Evolutionary conservation across 805 yeast genomes (phyloP).

Genomic region (Priceomyces melissophilus): DNA sequence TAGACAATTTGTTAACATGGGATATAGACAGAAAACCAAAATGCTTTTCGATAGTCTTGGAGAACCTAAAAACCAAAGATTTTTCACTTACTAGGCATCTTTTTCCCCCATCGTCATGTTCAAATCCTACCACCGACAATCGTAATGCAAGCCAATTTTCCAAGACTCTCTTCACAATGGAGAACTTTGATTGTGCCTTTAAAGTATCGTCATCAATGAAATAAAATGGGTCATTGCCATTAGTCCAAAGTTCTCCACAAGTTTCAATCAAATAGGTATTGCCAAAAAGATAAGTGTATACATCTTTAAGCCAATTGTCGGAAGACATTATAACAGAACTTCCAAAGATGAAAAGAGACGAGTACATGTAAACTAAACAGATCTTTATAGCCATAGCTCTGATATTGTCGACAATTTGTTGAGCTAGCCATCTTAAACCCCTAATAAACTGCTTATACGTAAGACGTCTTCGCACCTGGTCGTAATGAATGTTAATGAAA

Average conservation of each 20-base stretch:
- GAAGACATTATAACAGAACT: not conserved
- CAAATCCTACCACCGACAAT: not conserved
- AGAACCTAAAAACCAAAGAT: slow-evolving; percentile 1
- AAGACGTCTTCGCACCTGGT: no score
- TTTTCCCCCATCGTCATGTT: not conserved
- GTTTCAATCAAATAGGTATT: not conserved
- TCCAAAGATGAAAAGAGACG: not conserved
- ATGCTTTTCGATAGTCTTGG: not conserved
- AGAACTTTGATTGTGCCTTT: not conserved
- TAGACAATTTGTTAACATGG: no score
- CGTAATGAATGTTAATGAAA: no score
- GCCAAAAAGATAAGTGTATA: not conserved
- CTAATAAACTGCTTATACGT: no score
- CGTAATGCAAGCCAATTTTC: slow-evolving; percentile 1
- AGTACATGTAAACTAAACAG: not conserved
- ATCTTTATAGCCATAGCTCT: no score
- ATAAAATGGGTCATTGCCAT: not conserved
- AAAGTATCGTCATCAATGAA: not conserved
- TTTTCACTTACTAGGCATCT: not conserved
- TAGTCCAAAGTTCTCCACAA: not conserved
- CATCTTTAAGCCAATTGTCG: not conserved
- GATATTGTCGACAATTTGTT: no score
- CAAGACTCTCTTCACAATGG: not conserved
- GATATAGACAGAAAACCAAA: not conserved
- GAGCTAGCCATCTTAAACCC: no score